Base-by-base conservation (phyloP, 345 rosid genomes). In the Ricinus communis region DNA sequence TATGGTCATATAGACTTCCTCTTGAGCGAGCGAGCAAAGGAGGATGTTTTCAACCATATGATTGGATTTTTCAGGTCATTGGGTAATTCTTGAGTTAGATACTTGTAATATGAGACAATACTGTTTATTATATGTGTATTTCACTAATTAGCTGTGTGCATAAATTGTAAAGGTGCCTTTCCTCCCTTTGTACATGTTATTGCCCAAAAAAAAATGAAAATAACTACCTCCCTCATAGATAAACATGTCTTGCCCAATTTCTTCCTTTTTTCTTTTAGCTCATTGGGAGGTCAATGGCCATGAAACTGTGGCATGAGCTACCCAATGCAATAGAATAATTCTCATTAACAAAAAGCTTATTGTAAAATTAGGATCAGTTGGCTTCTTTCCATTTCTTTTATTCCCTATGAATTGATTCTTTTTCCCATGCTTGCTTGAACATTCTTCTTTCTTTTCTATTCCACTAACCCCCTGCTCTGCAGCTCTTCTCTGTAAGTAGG, bases 1-100 rank as follows among this genome's bases (percentile, higher is more conserved):
- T 65, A 72, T 27, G 76, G 56, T 7, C 64, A 65, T 36, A 14
- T 57, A 4, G 64, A 55, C 31, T 72, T 72, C 57, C 25, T 46
- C 40, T 21, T 72, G 55, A 72, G 76, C 58, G 13, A 3, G n/a
- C 18, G 8, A 30, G 98, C 85, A 11, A 85, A 83, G 75, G 87
- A 87, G 70, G 96, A 94, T 69, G 73, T 88, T 9, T 90, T 74
- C 79, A 27, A 64, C 55, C 84, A 71, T 74, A 78, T 91, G 87
- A 81, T 94, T 69, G 77, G 51, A 21, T 94, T 91, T 74, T 91
- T 91, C 76, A 81, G 84, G 69, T 86, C 91, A 18, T 43, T 54
- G 73, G 82, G 80, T 30, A 78, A 76, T 72, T 85, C 60, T 65
- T 93, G 71, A 83, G 59, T 21, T 62, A 24, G 33, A 16, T 25